Base-by-base conservation (phyloP, 2,329 filamentous ascomycete species). In the Apiospora sp. region DNA sequence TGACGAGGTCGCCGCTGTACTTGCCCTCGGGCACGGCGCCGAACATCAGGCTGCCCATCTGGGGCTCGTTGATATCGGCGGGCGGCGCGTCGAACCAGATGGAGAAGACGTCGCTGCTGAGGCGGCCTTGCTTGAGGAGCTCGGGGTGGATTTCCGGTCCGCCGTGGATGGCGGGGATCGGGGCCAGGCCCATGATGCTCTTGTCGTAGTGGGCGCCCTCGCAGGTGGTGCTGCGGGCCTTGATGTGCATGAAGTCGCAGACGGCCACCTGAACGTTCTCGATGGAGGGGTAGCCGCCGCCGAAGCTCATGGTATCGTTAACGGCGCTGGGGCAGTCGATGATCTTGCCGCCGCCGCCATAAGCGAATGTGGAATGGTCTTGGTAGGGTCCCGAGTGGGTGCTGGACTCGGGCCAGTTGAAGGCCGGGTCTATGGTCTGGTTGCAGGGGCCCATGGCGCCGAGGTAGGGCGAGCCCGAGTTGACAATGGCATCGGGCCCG, bases 401-500 rank as follows among this genome's bases (percentile, higher is more conserved):
- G 24, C 49, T 48, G 13, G 71, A 72, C 8, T 58, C 71, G 13
- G 67, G 37, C 71, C 71, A 72, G 41, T 72, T 37, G 41, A 72
- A 72, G 67, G 46, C 27, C 34, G 71, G 71, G 3, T 69, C 67
- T 3, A 61, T 41, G 0, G 71, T 69, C 34, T 61, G 49, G 49
- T 69, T 72, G 67, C 71, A 72, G 4, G 71, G 67, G 24, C 71
- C 71, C 37, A 34, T 54, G 14, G 22, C 37, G n/a, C 67, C 67
- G 41, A 72, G 71, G 34, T 69, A 72, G 37, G 46, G 71, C n/a
- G 71, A 72, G 48, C 71, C 71, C 24, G 67, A 69, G 71, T 72
- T 72, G 48, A 72, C 64, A 8, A 49, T 69, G 8, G 71, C 71
- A 22, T 64, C 58, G 27, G 71, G 71, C 2, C 71, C 71, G 37